phyloP scores from a whole-genome alignment of 2,329 filamentous ascomycete species.

The Septoria linicola region DNA sequence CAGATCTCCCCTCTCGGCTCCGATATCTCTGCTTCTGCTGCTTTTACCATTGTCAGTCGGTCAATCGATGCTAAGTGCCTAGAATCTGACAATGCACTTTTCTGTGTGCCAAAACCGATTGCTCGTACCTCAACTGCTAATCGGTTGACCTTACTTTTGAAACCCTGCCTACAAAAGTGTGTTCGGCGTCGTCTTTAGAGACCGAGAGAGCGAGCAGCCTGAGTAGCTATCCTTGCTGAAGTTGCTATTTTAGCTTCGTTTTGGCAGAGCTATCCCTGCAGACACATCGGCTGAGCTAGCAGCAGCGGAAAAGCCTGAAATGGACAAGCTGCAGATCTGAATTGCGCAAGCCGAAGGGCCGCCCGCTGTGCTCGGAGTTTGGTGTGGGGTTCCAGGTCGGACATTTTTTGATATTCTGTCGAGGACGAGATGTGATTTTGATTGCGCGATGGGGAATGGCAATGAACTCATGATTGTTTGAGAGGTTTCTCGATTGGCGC shows the following conservation, averaged over 20 bases:
- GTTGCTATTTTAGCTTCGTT: constrained; percentile 10
- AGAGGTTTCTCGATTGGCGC: too few relatives aligned
- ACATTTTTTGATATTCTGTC: too few relatives aligned
- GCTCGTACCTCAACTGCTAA: too few relatives aligned
- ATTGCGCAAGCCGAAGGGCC: constrained; percentile 5
- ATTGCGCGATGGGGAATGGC: too few relatives aligned
- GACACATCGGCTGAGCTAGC: neutral
- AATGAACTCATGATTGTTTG: too few relatives aligned
- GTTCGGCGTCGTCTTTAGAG: neutral
- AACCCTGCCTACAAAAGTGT: neutral
- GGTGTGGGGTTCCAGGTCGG: constrained; percentile 6
- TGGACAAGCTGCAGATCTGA: constrained; percentile 5
- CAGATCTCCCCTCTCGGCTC: constrained; percentile 6
- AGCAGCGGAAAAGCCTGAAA: neutral
- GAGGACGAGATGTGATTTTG: too few relatives aligned
- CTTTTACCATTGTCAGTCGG: too few relatives aligned
- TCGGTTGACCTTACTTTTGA: too few relatives aligned
- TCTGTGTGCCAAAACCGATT: too few relatives aligned
- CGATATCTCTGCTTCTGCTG: neutral
- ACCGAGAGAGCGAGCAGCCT: constrained; percentile 10
- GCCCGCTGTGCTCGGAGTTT: constrained; percentile 3
- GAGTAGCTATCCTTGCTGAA: neutral
- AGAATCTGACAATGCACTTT: too few relatives aligned
- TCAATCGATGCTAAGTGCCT: too few relatives aligned
- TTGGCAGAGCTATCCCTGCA: constrained; percentile 3